Base-by-base conservation (phyloP, 2,329 filamentous ascomycete species). In the Alternaria burnsii region DNA sequence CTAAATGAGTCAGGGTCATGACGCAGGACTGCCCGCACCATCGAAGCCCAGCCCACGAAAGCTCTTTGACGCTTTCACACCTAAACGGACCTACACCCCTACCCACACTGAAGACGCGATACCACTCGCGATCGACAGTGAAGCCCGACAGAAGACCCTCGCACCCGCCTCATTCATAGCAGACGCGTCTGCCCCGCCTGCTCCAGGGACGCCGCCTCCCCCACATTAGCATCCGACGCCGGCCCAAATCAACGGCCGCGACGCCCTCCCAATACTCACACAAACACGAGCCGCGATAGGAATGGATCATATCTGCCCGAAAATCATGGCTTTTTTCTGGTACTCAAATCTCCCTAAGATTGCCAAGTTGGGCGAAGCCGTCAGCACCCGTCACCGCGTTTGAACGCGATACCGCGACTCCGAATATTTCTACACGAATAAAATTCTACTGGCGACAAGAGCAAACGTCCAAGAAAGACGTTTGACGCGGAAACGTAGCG, bases 321-420 rank as follows among this genome's bases (percentile, higher is more conserved):
- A 55, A 67, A 62, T 65, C 65, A 72, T 72, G 70, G 70, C 69
- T 52, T 68, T 59, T 69, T 66, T 52, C 59, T 63, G 70, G 69
- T 65, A 62, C 61, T 67, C 59, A 52, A 67, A 63, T 55, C 63
- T 68, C 57, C 67, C 67, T 46, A 62, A 66, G 62, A 66, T 65
- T 57, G 66, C 67, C 59, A 70, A 70, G 63, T 61, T 66, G 64
- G 67, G 63, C 61, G 44, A 67, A 46, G 63, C 65, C 55, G 63
- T 68, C 61, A 60, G 66, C 69, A 64, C 62, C 48, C 56, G 61
- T 54, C 63, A 69, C 67, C 63, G 62, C 58, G 58, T 71, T 52
- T 72, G 67, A 72, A 53, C 63, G 62, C 58, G 41, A 48, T 38
- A 38, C 20, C 28, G 20, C 28, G 12, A 59, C n/a, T 47, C 34